Evolutionary conservation across 75 land plant species (phyloP), one percentile per base, ranked within the genome.

Genomic region (Ceratopteris richardii): DNA sequence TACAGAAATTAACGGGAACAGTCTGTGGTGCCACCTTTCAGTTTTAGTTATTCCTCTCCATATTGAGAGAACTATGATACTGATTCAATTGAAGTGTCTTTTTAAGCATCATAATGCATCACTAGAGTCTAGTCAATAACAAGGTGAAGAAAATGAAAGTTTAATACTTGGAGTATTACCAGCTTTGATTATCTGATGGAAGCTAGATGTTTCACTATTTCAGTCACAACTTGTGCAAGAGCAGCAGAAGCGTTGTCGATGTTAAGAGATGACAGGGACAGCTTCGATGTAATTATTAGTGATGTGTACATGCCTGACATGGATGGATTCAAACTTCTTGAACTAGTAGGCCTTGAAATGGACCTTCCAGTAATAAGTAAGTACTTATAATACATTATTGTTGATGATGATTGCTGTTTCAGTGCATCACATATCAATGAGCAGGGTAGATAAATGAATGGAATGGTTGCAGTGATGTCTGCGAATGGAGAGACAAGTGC

Each of bases 271-370:
- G 81, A 81, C 64, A 83, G 58, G 42, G 68, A 83, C 61, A 62
- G 77, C 24, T 90, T 78, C 57, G 91, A 90, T 54, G 73, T 90
- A 31, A 84, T 89, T 31, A 80, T 90, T 56, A 90, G 88, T 44
- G 96, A 90, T 62, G 96, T 90, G 0, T 71, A 81, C 57, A 89
- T 89, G 95, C 95, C 95, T 0, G 91, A 86, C 64, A 89, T 89
- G 84, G 95, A 89, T 71, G 96, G 96, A 4, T 90, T 90, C 56
- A 90, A 83, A 80, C 79, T 90, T 19, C 75, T 89, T 44, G 90
- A 89, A 65, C 87, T 72, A 41, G 80, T 89, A 19, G 91, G 84
- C 17, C 79, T 86, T 39, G 95, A 89, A 54, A 86, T 89, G 95
- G 91, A 89, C 63, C 71, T 89, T 26, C 95, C 54, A 24, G 54